Base-by-base conservation (phyloP, 1,284 basidiomycete species). In the Chalciporus sp. region DNA sequence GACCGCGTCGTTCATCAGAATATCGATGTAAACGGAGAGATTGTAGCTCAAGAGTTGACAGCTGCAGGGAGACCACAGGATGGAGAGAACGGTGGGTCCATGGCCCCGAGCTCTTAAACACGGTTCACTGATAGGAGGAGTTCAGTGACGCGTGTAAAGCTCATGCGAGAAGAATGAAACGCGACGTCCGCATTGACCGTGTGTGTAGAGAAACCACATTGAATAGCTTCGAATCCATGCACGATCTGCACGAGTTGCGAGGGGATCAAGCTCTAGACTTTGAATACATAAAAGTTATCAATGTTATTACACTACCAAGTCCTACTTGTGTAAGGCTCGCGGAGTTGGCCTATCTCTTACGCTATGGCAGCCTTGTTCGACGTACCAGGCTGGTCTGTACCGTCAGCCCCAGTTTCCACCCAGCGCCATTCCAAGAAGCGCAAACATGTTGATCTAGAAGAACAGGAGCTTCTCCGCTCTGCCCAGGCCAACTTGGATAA, bases 401-500 rank as follows among this genome's bases (percentile, higher is more conserved):
- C 80, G 19, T 63, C 72, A 12, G 72, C 72, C 1, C 80, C 83
- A 4, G 67, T 82, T 26, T 52, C 74, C 27, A 62, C 68, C 11
- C 59, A 62, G 6, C 44, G 54, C 54, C 56, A 53, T 8, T 77
- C 81, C 17, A 84, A 80, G 65, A 93, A 93, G 64, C 83, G 90
- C 47, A 93, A 89, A 71, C 80, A 84, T 20, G 70, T 80, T 1
- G 66, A 71, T 16, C 65, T 68, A n/a, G 71, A 73, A 51, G 73
- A 75, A 14, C 72, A 74, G 46, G 74, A 77, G 27, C 72, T 73
- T 42, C 64, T 81, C 31, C 74, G 75, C 52, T 62, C 74, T 14
- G 81, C 84, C 11, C 78, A 84, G 59, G 74, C 82, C 64, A 94
- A 93, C 68, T 69, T 95, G 44, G 89, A 94, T 65, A 93, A 86